Evolutionary conservation across 129 eudicot species (phyloP).

Genomic region (Logfia minima): DNA sequence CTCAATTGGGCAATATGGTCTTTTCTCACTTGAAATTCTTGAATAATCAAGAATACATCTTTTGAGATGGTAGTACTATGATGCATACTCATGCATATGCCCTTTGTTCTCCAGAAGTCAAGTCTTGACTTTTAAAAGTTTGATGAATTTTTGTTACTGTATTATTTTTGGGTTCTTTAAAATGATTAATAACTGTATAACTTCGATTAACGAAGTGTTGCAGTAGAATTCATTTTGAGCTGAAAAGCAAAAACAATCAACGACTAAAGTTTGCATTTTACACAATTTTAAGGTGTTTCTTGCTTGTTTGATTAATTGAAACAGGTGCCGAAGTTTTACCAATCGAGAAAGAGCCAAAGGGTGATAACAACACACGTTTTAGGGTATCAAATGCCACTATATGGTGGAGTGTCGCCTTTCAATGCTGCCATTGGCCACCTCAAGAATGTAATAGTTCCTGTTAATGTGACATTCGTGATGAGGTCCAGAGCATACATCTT

Average conservation of each 20-base stretch:
- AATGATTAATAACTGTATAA: not conserved
- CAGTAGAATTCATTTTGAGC: not conserved
- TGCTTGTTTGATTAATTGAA: slow-evolving; percentile 15
- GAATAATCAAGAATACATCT: not conserved
- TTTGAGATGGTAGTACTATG: not conserved
- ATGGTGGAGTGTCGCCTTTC: slow-evolving; percentile 67
- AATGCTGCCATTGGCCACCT: slow-evolving; percentile 47
- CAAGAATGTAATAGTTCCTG: slow-evolving; percentile 53
- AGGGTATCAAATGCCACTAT: slow-evolving; percentile 75
- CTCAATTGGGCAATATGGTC: not conserved
- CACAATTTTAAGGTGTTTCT: not conserved
- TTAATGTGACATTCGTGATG: slow-evolving; percentile 65
- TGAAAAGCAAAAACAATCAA: not conserved
- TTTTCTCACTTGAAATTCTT: not conserved
- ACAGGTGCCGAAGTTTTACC: slow-evolving; percentile 75
- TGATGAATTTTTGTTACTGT: not conserved
- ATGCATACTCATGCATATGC: not conserved
- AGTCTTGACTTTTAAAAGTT: not conserved
- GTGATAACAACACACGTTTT: slow-evolving; percentile 40
- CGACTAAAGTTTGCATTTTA: not conserved
- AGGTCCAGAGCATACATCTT: slow-evolving; percentile 82
- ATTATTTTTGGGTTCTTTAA: not conserved
- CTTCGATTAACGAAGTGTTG: not conserved
- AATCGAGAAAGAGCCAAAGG: slow-evolving; percentile 59
- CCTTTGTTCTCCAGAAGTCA: not conserved